A percentile compares a stretch with the other conserved stretches of the same genome.
Conservation (phyloP, 257 asterid species). For the Solanum medicagineum region DNA sequence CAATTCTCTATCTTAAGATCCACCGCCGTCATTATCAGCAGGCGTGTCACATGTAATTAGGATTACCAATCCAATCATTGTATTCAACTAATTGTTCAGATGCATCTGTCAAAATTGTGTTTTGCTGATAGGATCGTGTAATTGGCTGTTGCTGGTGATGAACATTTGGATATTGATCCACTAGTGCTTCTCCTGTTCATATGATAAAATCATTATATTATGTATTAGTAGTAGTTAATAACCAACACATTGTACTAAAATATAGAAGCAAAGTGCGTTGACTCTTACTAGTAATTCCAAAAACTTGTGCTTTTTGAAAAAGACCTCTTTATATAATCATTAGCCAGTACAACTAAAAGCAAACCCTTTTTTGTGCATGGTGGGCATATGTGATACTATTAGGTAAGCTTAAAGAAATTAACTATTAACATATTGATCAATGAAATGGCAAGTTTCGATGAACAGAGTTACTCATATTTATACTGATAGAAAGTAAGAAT, state of each 20-base stretch:
- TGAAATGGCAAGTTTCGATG: background rate
- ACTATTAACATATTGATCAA: background rate
- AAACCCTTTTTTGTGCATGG: background rate
- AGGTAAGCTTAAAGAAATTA: background rate
- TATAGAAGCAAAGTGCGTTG: background rate
- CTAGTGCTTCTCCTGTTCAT: slow-evolving; percentile 4
- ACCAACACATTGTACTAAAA: background rate
- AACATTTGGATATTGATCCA: background rate
- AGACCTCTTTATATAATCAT: background rate
- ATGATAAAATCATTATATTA: background rate
- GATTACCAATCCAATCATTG: background rate
- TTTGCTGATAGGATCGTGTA: background rate
- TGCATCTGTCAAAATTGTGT: slow-evolving; percentile 4
- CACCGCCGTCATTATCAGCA: background rate
- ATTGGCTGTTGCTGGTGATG: background rate
- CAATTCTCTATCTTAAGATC: slow-evolving; percentile 1
- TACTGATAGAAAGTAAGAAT: background rate
- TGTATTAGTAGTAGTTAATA: background rate
- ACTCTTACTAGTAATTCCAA: background rate
- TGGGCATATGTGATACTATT: background rate
- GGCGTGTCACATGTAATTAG: slow-evolving; percentile 3
- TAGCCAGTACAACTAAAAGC: background rate
- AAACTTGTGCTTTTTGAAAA: background rate
- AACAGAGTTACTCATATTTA: background rate
- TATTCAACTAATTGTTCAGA: background rate